Base-by-base conservation (phyloP, 1,284 basidiomycete genomes). In the Chalciporus sp. region DNA sequence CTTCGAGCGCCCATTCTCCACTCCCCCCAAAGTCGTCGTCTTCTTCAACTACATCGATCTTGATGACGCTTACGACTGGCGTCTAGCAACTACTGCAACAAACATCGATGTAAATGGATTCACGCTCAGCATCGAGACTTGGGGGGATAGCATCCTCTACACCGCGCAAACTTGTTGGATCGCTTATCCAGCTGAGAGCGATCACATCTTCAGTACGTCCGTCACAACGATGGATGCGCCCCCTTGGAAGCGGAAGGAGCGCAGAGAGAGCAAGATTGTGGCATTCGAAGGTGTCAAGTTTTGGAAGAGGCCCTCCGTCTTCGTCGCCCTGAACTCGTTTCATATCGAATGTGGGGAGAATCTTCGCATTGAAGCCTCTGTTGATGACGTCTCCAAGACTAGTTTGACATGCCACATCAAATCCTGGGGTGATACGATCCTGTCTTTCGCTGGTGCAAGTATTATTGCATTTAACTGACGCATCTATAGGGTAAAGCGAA, bases 111-210 rank as follows among this genome's bases (percentile, higher is more conserved):
- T 8, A 6, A 47, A 17, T 6, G 59, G 59, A 17, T 66, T 63
- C 44, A 66, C 51, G 7, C 59, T 66, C 23, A 45, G 52, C 5
- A 49, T 63, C 12, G 54, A 52, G 17, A 53, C 62, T 1, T 57
- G 53, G 62, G 51, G 37, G 9, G 44, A 55, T 19, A 66, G 62
- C 0, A 0, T 49, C 37, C 45, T 64, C 2, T 14, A 53, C 14
- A n/a, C 7, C 1, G 62, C 33, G 0, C 27, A 14, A 19, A 60
- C 57, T 4, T 51, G 59, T n/a, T 62, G 62, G 62, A 49, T 63
- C 16, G 64, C 62, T 14, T 62, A 66, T 47, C 64, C 64, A 31
- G 64, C 65, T n/a, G 62, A 66, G 28, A 57, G 62, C 5, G 35
- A 52, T 11, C 52, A 60, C 33, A 63, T 62, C n/a, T 66, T 52